Base-by-base conservation (phyloP, 257 asterid genomes). In the Fraxinus anomala region DNA sequence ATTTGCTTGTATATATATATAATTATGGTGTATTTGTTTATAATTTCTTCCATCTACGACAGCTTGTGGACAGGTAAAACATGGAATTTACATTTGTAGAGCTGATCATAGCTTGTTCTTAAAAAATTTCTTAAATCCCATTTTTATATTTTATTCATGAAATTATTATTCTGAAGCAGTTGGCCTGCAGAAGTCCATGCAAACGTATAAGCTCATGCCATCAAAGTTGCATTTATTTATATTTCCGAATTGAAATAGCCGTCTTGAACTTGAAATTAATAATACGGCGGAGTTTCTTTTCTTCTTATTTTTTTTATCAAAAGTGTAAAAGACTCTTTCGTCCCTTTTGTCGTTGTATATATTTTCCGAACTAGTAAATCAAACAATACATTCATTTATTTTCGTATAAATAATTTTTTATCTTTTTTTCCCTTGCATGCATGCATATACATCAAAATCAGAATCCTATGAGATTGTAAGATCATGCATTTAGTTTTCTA, bases 131-230 rank as follows among this genome's bases (percentile, higher is more conserved):
- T 49, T 19, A 49, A 16, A 49, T 12, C 6, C n/a, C 17, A 17
- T 24, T 4, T 10, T 74, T 19, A 0, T 65, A 4, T 37, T 63
- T 24, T 40, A 24, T 24, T 44, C 23, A 44, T 73, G 82, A 30
- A 68, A 78, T 70, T 13, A 56, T 72, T 74, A 68, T 40, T 36
- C 16, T 31, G 69, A 71, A 70, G 82, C 85, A 82, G 85, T 78
- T 78, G 80, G 82, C 82, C 82, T 82, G 76, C 49, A 59, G 74
- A 44, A 69, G 80, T 54, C 76, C 77, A 73, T 82, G 80, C 82
- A 77, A 68, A 21, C 73, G 24, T 73, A 77, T 36, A 73, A 73
- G 82, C 76, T 69, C 42, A 37, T 31, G 61, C 16, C 37, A 75
- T 34, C 10, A 72, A 2, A 6, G 4, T 63, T 3, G 6, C 21